Conservation (phyloP, 257 asterid genomes). For the Solanum lycopersicoides region DNA sequence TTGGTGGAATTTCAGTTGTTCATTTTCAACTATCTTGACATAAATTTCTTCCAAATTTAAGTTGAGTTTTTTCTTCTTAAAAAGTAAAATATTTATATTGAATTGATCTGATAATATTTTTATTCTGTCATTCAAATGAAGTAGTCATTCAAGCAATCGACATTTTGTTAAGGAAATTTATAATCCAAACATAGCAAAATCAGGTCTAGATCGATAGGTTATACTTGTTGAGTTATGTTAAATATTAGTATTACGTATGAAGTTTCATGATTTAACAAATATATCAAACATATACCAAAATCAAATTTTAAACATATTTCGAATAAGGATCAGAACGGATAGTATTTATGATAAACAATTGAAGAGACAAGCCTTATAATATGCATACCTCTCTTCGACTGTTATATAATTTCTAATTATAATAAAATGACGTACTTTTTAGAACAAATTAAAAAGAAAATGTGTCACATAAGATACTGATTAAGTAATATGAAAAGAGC, state of each 20-base stretch:
- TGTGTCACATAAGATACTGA: fast-evolving
- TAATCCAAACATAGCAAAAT: background rate
- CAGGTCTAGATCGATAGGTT: background rate
- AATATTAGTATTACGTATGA: background rate
- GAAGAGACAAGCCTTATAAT: too few species aligned
- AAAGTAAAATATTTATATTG: too few species aligned
- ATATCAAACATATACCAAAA: too few species aligned
- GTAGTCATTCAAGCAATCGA: background rate
- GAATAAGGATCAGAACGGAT: too few species aligned
- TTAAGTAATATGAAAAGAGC: too few species aligned
- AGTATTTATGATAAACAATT: too few species aligned
- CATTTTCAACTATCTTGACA: background rate
- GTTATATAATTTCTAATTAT: too few species aligned
- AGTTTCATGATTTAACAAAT: too few species aligned
- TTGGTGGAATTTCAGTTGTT: background rate
- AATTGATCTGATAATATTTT: background rate
- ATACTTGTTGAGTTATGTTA: background rate
- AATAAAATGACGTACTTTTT: fast-evolving
- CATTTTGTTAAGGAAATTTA: background rate
- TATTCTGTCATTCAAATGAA: background rate
- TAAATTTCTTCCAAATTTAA: background rate
- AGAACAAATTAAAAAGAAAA: too few species aligned
- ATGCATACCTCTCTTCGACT: too few species aligned
- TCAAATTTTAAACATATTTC: too few species aligned
- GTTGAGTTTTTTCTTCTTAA: background rate